These are phyloP conservation scores for Hyaloperonospora brassicae DNA, from an alignment of 352 stramenopile species.

Conservation along the genomic window DNA sequence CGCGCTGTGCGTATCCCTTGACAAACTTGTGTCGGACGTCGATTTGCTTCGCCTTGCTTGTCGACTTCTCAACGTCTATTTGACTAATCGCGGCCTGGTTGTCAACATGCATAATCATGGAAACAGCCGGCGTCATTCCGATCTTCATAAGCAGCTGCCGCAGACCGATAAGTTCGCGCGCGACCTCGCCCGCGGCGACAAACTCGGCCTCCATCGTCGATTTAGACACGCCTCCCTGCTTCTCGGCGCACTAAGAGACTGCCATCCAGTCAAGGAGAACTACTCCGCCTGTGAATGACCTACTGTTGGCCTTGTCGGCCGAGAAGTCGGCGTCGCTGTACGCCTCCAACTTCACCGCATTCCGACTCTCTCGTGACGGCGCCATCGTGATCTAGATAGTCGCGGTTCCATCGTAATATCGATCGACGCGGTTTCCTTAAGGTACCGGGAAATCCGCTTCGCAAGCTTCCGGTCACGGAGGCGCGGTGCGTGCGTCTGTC, in stretches of 20 bases:
- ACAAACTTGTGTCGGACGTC: no score
- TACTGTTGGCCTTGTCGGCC: not conserved
- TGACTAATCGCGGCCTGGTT: no score
- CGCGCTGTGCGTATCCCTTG: no score
- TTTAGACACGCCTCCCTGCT: not conserved
- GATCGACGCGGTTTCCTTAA: no score
- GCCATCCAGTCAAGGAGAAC: not conserved
- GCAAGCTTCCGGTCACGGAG: not conserved
- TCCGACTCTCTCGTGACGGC: not conserved
- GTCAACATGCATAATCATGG: no score
- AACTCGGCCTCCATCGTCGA: not conserved
- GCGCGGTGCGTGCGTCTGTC: not conserved
- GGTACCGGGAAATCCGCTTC: not conserved
- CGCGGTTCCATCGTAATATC: not conserved
- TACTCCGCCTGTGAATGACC: not conserved
- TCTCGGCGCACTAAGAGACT: not conserved
- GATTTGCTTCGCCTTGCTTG: no score
- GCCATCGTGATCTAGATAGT: no score
- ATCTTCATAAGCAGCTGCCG: not conserved
- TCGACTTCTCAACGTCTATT: no score
- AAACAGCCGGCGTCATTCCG: not conserved
- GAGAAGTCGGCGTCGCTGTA: not conserved
- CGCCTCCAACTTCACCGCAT: not conserved
- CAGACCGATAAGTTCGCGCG: not conserved
- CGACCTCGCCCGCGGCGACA: not conserved